Conservation (phyloP, 805 yeast genomes). For the Nakazawaea holstii region DNA sequence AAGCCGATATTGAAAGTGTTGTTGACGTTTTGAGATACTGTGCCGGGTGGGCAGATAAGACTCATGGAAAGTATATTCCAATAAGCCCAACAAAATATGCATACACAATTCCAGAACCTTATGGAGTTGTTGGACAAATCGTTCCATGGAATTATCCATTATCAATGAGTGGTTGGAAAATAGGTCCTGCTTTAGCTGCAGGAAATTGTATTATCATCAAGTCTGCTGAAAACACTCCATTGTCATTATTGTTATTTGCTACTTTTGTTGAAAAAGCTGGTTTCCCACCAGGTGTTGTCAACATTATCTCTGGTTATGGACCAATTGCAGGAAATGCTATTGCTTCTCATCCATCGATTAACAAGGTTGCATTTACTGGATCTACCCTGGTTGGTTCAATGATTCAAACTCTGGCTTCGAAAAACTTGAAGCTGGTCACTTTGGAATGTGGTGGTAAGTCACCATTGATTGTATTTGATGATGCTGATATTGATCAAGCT, state of each 20-base stretch:
- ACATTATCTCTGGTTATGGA: conserved; percentile 69
- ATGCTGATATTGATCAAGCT: conserved; percentile 61
- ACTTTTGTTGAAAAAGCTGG: conserved; percentile 57
- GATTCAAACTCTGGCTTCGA: conserved; percentile 56
- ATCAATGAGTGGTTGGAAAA: conserved; percentile 73
- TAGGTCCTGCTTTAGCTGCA: conserved; percentile 78
- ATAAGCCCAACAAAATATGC: conserved; percentile 44
- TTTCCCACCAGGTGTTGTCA: conserved; percentile 72
- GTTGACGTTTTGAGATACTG: conserved; percentile 43
- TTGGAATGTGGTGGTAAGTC: conserved; percentile 74
- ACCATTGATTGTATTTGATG: conserved; percentile 56
- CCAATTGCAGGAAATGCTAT: conserved; percentile 63
- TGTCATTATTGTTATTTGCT: conserved; percentile 60
- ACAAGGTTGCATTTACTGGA: conserved; percentile 62
- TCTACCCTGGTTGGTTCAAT: conserved; percentile 63
- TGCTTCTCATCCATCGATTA: conserved; percentile 52
- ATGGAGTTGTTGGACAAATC: conserved; percentile 62
- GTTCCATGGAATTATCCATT: conserved; percentile 74
- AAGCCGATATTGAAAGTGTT: conserved; percentile 42
- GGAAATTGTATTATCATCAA: conserved; percentile 72
- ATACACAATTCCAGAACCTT: conserved; percentile 64
- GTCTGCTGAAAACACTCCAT: conserved; percentile 73
- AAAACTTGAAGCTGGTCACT: conserved; percentile 57
- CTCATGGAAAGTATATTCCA: conserved; percentile 37
- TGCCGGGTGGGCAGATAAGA: conserved; percentile 61